Base-by-base conservation (phyloP, 2,329 filamentous ascomycete species). In the Nigrospora osmanthi region DNA sequence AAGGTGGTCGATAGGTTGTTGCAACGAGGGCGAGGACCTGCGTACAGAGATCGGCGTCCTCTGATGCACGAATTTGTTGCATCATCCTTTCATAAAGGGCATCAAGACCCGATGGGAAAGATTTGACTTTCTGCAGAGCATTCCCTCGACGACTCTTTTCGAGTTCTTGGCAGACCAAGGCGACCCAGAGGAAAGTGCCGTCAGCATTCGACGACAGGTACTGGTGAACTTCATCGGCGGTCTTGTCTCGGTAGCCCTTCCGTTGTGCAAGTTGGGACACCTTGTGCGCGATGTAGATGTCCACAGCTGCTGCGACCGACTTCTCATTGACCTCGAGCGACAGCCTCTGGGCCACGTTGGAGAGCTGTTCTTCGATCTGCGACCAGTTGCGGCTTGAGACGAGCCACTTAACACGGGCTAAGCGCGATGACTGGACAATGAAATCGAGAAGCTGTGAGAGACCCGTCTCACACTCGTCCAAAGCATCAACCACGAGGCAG, bases 401-500 rank as follows among this genome's bases (percentile, higher is more conserved):
- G 28, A 73, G 48, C 66, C 64, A 73, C 51, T 69, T 72, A 16
- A 66, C 52, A 9, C 46, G 38, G 35, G 53, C 31, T 43, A 45
- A 51, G 41, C 34, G n/a, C 3, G 54, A 56, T 30, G 53, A 57
- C 3, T 57, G 40, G 12, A 47, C 42, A 35, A 73, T 59, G 6
- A 71, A 52, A 3, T 62, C 41, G 9, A 71, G 55, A 32, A 73
- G 64, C 35, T 54, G 32, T 3, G 33, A 4, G 16, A 52, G 48
- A 36, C 54, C 62, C 7, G 23, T 47, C 3, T 4, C 11, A 47
- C 70, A 75, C 52, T 76, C 69, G 46, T 76, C 69, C 0, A 76
- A 63, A 1, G 66, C 70, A 53, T 76, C 69, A 23, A 76, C 55
- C 2, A 75, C 48, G 2, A 75, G 40, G 45, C 63, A 65, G 0